Evolutionary conservation across 257 asterid genomes (phyloP).

Genomic region (Scutellaria galericulata): DNA sequence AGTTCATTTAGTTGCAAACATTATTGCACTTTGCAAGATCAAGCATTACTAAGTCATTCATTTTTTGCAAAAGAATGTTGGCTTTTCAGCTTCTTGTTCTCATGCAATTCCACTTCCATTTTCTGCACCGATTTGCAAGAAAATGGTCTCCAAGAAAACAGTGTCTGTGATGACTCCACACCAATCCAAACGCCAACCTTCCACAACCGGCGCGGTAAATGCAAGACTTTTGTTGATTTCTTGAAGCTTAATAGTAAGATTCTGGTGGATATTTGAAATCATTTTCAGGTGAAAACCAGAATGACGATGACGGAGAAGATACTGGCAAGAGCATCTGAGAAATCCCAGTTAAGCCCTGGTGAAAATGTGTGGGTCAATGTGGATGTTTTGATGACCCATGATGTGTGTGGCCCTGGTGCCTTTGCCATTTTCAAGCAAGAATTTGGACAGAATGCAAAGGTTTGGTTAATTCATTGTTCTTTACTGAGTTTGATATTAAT

Average conservation of each 20-base stretch:
- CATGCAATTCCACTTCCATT: constrained; percentile 48
- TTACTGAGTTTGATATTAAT: no score
- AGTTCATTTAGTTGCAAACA: no score
- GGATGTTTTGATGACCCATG: constrained; percentile 97
- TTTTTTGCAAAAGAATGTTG: constrained; percentile 60
- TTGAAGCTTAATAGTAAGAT: constrained; percentile 13
- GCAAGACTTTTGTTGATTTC: constrained; percentile 6
- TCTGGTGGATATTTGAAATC: constrained; percentile 28
- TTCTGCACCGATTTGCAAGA: constrained; percentile 44
- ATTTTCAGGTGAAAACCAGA: constrained; percentile 75
- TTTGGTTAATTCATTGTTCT: constrained; percentile 3
- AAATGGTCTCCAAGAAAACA: constrained; percentile 53
- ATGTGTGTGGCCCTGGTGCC: constrained; percentile 87
- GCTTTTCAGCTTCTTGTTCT: constrained; percentile 51
- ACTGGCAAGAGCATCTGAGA: constrained; percentile 85
- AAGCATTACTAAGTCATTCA: no score
- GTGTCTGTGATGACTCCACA: constrained; percentile 82
- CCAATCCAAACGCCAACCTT: constrained; percentile 74
- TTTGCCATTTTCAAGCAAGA: constrained; percentile 86
- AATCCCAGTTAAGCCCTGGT: constrained; percentile 74
- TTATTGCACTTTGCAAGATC: no score
- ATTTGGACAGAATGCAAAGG: constrained; percentile 94
- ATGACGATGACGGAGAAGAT: constrained; percentile 98
- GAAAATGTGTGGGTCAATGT: constrained; percentile 91
- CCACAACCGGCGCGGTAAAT: constrained; percentile 79